A percentile compares a stretch with the other conserved stretches of the same genome.
These are phyloP conservation scores for Apium graveolens DNA, from an alignment of 129 eudicot species.

Conservation along the genomic window DNA sequence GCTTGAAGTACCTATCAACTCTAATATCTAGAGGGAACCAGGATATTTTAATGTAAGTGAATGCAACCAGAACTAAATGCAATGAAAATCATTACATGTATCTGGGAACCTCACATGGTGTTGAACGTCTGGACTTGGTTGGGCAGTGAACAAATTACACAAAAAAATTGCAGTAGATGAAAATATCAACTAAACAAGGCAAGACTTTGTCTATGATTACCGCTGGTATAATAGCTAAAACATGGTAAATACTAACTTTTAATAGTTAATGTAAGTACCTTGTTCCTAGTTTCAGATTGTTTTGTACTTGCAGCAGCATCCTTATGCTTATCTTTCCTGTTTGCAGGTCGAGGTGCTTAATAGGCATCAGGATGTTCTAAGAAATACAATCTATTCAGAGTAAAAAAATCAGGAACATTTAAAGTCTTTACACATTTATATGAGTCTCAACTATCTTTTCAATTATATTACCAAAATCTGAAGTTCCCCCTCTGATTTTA, in stretches of 20 bases:
- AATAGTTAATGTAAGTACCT: slow-evolving; percentile 30
- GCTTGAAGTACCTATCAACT: neutral
- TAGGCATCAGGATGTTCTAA: neutral
- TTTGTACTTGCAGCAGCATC: slow-evolving; percentile 32
- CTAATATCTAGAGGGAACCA: neutral
- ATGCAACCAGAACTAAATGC: neutral
- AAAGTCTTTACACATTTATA: neutral
- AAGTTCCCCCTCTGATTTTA: neutral
- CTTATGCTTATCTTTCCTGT: slow-evolving; percentile 59
- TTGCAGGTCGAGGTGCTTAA: slow-evolving; percentile 16
- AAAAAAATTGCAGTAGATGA: neutral
- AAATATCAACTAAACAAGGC: neutral
- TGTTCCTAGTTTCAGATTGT: slow-evolving; percentile 34
- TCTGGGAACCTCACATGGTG: neutral
- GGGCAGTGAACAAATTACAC: neutral
- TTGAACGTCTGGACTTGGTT: neutral
- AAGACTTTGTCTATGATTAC: neutral
- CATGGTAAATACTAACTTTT: slow-evolving; percentile 10
- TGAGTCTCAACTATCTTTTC: neutral
- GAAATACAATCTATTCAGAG: slow-evolving; percentile 2
- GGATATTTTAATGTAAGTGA: neutral
- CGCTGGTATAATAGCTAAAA: neutral
- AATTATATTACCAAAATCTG: neutral
- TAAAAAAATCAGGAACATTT: neutral
- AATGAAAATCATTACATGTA: neutral